A percentile compares a stretch with the other conserved stretches of the same genome.
These are phyloP conservation scores for Kalmanozyma brasiliensis DNA, from an alignment of 1,284 basidiomycete species.

Conservation along the genomic window DNA sequence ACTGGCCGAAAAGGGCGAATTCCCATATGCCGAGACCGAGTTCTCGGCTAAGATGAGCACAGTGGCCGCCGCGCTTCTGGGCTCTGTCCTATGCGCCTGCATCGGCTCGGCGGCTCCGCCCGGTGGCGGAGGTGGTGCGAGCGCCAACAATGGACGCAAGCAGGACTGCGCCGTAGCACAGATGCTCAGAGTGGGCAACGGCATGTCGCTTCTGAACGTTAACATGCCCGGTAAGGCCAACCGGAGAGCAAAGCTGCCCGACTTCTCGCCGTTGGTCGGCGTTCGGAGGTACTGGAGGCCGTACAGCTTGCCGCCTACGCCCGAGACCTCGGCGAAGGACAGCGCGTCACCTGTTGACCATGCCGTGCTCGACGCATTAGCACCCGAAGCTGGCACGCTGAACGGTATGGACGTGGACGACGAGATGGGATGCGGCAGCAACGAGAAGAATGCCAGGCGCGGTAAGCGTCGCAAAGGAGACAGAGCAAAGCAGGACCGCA, in stretches of 20 bases:
- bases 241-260: conserved; percentile 52
- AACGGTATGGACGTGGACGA: conserved; percentile 15
- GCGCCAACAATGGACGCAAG: conserved; percentile 57
- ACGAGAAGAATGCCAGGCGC: conserved; percentile 12
- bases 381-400: conserved; percentile 21
- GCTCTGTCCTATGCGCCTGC: conserved; percentile 62
- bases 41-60: conserved; percentile 63
- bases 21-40: conserved; percentile 62
- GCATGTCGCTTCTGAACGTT: conserved; percentile 64
- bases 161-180: conserved; percentile 67
- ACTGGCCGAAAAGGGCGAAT: conserved; percentile 56
- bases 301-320: conserved; percentile 43
- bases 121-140: conserved; percentile 56
- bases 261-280: conserved; percentile 62
- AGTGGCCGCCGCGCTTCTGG: conserved; percentile 55
- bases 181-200: conserved; percentile 65
- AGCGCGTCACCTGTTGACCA: conserved; percentile 11
- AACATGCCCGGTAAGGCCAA: conserved; percentile 49
- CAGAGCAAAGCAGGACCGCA: conserved; percentile 5
- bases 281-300: conserved; percentile 54
- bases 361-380: conserved; percentile 12
- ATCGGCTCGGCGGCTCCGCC: conserved; percentile 60
- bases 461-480: conserved; percentile 3
- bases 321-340: conserved; percentile 32
- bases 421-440: conserved; percentile 35